Conservation (phyloP, 352 stramenopile genomes). For the Globisporangium nagaii region DNA sequence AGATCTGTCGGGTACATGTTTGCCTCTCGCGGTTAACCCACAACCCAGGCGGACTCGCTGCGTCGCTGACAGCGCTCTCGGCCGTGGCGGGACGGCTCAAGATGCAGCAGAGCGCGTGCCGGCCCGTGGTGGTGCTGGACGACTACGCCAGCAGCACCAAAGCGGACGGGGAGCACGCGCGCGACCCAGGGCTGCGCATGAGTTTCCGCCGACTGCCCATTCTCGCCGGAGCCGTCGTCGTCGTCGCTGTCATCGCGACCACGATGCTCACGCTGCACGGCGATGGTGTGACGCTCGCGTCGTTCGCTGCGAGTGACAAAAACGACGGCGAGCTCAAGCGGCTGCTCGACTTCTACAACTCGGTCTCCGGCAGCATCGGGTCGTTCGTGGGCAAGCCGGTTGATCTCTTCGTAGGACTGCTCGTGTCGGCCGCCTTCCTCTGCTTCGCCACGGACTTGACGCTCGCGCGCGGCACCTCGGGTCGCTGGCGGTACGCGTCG, state of each 20-base stretch:
- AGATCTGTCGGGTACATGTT: too few relatives aligned
- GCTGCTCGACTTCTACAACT: constrained; percentile 9
- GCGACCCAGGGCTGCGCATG: too few relatives aligned
- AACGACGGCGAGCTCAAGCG: not conserved
- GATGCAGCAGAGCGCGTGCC: too few relatives aligned
- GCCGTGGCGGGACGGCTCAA: too few relatives aligned
- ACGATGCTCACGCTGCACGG: not conserved
- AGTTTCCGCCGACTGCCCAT: too few relatives aligned
- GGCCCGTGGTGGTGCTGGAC: too few relatives aligned
- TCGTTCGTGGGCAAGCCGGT: not conserved
- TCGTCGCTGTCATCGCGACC: not conserved
- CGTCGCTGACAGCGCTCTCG: too few relatives aligned
- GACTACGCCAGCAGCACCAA: too few relatives aligned
- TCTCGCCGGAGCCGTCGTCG: not conserved
- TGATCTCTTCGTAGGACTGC: not conserved
- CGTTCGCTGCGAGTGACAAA: not conserved
- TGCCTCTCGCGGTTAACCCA: too few relatives aligned
- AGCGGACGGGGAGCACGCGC: too few relatives aligned
- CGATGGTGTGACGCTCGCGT: not conserved
- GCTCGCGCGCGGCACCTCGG: not conserved
- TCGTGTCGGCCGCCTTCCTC: not conserved
- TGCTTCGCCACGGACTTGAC: constrained; percentile 4
- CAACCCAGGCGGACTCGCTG: too few relatives aligned
- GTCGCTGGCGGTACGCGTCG: not conserved
- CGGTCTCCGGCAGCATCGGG: not conserved